Evolutionary conservation across 768 basidiomycete species (phyloP).

Genomic region (Tephrocybe sp.): DNA sequence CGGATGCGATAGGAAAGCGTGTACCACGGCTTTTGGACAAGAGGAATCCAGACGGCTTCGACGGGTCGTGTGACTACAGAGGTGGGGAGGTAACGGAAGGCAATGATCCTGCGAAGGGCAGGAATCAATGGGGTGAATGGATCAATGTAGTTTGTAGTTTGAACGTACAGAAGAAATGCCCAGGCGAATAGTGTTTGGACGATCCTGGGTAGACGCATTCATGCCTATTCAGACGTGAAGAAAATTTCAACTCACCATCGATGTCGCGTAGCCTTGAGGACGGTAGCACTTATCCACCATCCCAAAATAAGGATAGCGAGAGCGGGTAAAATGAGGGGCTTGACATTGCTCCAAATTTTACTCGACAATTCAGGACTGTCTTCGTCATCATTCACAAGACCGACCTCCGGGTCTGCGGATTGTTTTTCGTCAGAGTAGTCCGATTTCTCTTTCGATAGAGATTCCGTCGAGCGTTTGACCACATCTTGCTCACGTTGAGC

Average conservation of each 20-base stretch:
- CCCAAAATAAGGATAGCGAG: constrained; percentile 67
- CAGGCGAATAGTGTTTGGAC: constrained; percentile 83
- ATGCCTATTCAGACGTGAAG: no score
- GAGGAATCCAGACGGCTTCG: constrained; percentile 64
- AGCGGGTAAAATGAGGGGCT: constrained; percentile 48
- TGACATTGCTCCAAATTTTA: constrained; percentile 22
- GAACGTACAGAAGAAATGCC: constrained; percentile 70
- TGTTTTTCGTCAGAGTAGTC: constrained; percentile 12
- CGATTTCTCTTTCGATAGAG: constrained; percentile 22
- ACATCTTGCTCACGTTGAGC: constrained; percentile 12
- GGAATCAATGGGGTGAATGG: constrained; percentile 1
- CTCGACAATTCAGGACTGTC: constrained; percentile 1
- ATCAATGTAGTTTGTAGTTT: neutral
- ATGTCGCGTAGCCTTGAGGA: constrained; percentile 68
- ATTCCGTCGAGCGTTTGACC: constrained; percentile 23
- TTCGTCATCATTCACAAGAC: constrained; percentile 7
- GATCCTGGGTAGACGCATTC: constrained; percentile 61
- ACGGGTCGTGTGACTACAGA: constrained; percentile 72
- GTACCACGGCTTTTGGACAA: constrained; percentile 70
- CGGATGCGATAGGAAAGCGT: constrained; percentile 49
- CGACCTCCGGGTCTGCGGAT: constrained; percentile 6
- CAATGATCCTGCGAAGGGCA: constrained; percentile 54
- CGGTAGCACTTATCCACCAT: constrained; percentile 84
- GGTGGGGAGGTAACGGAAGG: constrained; percentile 83
- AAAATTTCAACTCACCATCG: constrained; percentile 72